Percentiles rank a stretch among this genome's conserved stretches.
phyloP scores from a whole-genome alignment of 2,329 filamentous ascomycete species.

The Colletotrichum viniferum region DNA sequence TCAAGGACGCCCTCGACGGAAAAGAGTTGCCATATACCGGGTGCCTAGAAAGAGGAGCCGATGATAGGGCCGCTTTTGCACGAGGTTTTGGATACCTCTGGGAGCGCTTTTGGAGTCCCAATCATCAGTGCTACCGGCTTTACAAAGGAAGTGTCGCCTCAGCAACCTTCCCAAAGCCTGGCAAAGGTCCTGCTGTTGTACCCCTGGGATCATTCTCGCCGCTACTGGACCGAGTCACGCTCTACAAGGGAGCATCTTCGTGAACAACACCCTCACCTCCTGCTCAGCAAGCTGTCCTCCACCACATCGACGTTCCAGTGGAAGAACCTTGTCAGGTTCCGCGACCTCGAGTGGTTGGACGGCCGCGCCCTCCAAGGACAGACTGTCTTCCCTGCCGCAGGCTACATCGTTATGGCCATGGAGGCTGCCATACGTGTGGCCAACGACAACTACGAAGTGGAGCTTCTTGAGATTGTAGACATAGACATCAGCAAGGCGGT shows the following conservation, averaged over 20 bases:
- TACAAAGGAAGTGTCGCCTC: neutral
- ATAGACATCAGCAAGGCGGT: neutral
- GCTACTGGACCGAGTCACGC: slow-evolving; percentile 32
- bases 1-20: slow-evolving; percentile 26
- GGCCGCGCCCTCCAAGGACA: slow-evolving; percentile 39
- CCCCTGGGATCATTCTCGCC: slow-evolving; percentile 41
- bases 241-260: neutral
- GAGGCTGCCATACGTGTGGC: slow-evolving; percentile 37
- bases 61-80: slow-evolving; percentile 25
- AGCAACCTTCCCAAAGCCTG: neutral
- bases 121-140: neutral
- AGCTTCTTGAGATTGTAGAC: neutral
- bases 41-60: slow-evolving; percentile 19
- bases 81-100: slow-evolving; percentile 20
- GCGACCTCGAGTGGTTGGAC: slow-evolving; percentile 34
- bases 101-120: slow-evolving; percentile 23
- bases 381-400: slow-evolving; percentile 47
- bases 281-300: slow-evolving; percentile 20
- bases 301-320: neutral
- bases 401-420: slow-evolving; percentile 45
- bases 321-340: slow-evolving; percentile 24
- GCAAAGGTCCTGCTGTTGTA: slow-evolving; percentile 38
- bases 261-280: slow-evolving; percentile 32
- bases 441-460: neutral
- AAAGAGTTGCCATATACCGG: slow-evolving; percentile 22